Conservation (phyloP, 805 yeast species). For the Candida piceae region DNA sequence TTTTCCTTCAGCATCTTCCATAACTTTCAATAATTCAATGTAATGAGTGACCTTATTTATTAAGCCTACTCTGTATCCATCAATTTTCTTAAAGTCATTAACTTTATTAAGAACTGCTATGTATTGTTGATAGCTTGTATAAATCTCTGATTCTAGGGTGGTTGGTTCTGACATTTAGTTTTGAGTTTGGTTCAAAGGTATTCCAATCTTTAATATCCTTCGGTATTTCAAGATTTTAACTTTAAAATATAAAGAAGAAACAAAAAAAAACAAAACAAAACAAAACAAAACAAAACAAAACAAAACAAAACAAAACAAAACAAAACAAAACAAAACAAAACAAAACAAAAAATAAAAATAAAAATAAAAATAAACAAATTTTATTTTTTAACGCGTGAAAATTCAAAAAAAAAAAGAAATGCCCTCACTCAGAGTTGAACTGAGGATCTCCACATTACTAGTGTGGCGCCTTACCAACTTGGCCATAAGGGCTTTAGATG, state of each 20-base stretch:
- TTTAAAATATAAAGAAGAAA: too few relatives aligned
- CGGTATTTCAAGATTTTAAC: too few relatives aligned
- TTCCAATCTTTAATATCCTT: too few relatives aligned
- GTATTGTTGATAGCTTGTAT: slow-evolving; percentile 2
- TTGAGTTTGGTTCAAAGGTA: too few relatives aligned
- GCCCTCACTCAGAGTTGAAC: slow-evolving; percentile 32
- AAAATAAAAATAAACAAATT: too few relatives aligned
- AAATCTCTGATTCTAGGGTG: slow-evolving; percentile 1
- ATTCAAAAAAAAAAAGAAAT: slow-evolving; percentile 4
- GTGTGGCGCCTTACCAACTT: slow-evolving; percentile 34
- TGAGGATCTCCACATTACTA: slow-evolving; percentile 33
- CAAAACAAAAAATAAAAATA: too few relatives aligned
- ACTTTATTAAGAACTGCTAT: background rate
- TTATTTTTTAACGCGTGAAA: too few relatives aligned
- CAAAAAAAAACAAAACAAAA: too few relatives aligned
- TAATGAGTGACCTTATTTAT: slow-evolving; percentile 9
- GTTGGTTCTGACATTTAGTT: background rate
- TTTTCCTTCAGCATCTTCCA: slow-evolving; percentile 7
- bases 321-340: too few relatives aligned
- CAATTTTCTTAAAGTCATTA: slow-evolving; percentile 4
- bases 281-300: too few relatives aligned
- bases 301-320: too few relatives aligned
- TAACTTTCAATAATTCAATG: slow-evolving; percentile 5
- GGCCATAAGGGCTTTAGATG: slow-evolving; percentile 28
- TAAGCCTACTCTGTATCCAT: slow-evolving; percentile 7